A percentile compares a stretch with the other conserved stretches of the same genome.
These are phyloP conservation scores for Davidsoniella virescens DNA, from an alignment of 2,329 filamentous ascomycete species.

Conservation along the genomic window DNA sequence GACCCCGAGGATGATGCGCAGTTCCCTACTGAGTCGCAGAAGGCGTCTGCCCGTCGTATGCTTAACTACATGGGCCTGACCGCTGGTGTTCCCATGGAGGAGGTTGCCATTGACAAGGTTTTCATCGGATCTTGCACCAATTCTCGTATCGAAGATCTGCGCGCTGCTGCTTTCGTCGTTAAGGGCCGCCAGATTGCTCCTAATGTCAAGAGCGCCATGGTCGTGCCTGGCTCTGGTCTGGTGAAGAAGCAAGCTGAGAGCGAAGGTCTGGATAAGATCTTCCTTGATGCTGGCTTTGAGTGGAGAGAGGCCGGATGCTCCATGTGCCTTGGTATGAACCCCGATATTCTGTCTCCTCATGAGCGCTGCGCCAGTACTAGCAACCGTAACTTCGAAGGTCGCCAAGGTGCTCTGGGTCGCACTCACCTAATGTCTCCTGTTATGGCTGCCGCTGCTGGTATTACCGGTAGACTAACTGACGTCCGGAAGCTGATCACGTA, in stretches of 20 bases:
- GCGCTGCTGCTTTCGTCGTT: conserved; percentile 71
- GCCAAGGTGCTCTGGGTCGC: conserved; percentile 78
- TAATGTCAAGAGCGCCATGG: conserved; percentile 88
- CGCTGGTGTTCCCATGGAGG: conserved; percentile 75
- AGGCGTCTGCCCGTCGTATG: conserved; percentile 61
- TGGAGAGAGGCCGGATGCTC: conserved; percentile 97
- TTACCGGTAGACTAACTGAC: conserved; percentile 81
- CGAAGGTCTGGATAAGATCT: conserved; percentile 88
- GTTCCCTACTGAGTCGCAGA: conserved; percentile 66
- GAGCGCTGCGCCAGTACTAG: conserved; percentile 92
- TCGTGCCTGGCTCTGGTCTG: conserved; percentile 87
- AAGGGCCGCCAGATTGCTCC: conserved; percentile 72
- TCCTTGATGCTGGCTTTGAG: conserved; percentile 82
- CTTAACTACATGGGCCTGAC: conserved; percentile 93
- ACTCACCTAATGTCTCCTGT: conserved; percentile 95
- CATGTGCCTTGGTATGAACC: conserved; percentile 99
- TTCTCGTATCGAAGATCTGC: conserved; percentile 86
- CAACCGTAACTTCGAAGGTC: conserved; percentile 94
- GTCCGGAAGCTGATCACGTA: conserved; percentile 61
- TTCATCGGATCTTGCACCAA: conserved; percentile 99
- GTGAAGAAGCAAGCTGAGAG: conserved; percentile 83
- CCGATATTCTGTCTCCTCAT: conserved; percentile 80
- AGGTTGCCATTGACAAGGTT: conserved; percentile 85
- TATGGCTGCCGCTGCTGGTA: conserved; percentile 79
- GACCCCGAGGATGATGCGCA: conserved; percentile 51